phyloP scores from a whole-genome alignment of 306 rosid species.

The Pyrus betulifolia region DNA sequence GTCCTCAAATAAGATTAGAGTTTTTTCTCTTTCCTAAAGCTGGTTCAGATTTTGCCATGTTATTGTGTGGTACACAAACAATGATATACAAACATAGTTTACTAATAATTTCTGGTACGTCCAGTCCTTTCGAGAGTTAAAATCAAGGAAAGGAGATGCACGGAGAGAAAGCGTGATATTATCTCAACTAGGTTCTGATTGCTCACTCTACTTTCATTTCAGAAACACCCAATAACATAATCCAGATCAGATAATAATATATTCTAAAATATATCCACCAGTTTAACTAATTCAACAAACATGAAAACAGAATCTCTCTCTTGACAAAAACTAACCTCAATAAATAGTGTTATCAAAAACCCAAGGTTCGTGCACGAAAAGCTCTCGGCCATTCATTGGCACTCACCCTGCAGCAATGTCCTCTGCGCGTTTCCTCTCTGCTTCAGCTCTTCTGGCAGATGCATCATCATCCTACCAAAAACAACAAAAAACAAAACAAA shows the following conservation, averaged over 20 bases:
- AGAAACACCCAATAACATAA: neutral
- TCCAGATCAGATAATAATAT: neutral
- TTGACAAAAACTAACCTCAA: slow-evolving; percentile 36
- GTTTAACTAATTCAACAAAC: neutral
- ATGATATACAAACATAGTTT: neutral
- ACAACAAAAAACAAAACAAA: neutral
- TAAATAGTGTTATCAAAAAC: slow-evolving; percentile 65
- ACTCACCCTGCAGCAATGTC: slow-evolving; percentile 70
- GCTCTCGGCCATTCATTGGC: slow-evolving; percentile 87
- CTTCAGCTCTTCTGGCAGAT: slow-evolving; percentile 64
- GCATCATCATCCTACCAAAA: slow-evolving; percentile 59
- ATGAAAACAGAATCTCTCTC: neutral
- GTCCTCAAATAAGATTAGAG: neutral
- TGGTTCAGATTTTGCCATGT: neutral
- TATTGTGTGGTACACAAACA: neutral
- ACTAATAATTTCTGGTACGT: too few species aligned
- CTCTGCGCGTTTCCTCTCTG: slow-evolving; percentile 66
- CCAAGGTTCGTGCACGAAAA: slow-evolving; percentile 79
- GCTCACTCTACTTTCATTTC: neutral
- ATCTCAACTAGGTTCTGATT: neutral
- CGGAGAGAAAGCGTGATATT: neutral
- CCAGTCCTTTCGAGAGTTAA: neutral
- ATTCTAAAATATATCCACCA: neutral
- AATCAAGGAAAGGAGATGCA: neutral
- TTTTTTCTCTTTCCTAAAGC: neutral